Base-by-base conservation (phyloP, 306 rosid species). In the Gleditsia sinensis region DNA sequence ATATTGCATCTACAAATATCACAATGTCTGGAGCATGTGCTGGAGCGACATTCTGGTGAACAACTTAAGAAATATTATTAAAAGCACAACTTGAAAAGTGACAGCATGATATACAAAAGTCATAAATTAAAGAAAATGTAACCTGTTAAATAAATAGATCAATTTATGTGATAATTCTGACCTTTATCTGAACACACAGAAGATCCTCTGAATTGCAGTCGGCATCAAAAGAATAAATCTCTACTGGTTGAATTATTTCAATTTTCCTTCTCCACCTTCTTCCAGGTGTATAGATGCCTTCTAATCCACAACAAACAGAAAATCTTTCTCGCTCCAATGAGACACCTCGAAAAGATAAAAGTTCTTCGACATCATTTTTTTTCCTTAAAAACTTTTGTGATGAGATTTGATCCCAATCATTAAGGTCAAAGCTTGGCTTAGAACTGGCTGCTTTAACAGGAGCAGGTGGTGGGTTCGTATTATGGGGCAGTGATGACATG, bases 221-320 rank as follows among this genome's bases (percentile, higher is more conserved):
- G 39, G 96, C 92, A 72, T 87, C 87, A 86, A 82, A 94, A 80
- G 95, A 94, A 75, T 83, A 88, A 77, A 92, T 87, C 75, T 88
- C 88, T 16, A 94, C 69, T 61, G 97, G 99, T 81, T 92, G 97
- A 66, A 92, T 81, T 65, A 94, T 88, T 82, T 92, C 96, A 75
- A 94, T 81, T 77, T 92, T 94, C 78, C 97, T 88, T 83, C 91
- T 86, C 99, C 99, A 94, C 72, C 94, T 89, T 87, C 86, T 90
- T 73, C 99, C 99, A 36, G 99, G 99, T 69, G 81, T 77, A 82
- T 92, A 86, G 73, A 90, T 78, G 48, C 97, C 99, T 81, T 88
- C 91, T 79, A 94, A 82, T 80, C 97, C 99, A 86, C 99, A 94
- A 58, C 92, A 65, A 75, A 90, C 97, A 61, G 93, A 94, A 86